Evolutionary conservation across 225 moss, liverwort and hornwort genomes (phyloP).

Genomic region (Bryum argenteum): DNA sequence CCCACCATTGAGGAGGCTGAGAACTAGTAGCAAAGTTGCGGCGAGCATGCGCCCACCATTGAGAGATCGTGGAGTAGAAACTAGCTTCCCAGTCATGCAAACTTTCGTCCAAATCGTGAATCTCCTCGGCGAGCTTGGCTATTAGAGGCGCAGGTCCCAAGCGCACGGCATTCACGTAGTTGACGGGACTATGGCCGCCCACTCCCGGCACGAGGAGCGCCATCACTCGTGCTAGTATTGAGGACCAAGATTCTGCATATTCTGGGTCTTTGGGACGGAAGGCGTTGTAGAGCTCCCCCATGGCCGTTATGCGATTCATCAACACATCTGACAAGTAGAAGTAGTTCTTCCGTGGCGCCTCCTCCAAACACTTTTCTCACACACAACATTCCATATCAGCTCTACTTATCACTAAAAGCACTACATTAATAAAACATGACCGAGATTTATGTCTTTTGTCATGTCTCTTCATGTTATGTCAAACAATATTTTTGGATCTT

Average conservation of each 20-base stretch:
- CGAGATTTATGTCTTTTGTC: no score
- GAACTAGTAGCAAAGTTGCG: background rate
- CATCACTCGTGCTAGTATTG: conserved; percentile 29
- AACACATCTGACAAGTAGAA: conserved; percentile 34
- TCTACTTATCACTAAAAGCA: no score
- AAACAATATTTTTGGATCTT: no score
- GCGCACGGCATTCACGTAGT: conserved; percentile 49
- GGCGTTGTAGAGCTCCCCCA: conserved; percentile 40
- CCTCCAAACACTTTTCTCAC: conserved; percentile 43
- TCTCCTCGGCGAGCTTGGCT: conserved; percentile 1
- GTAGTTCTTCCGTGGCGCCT: conserved; percentile 58
- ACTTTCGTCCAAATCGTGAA: conserved; percentile 26
- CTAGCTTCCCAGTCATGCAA: background rate
- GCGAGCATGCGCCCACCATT: background rate
- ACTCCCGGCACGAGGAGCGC: conserved; percentile 45
- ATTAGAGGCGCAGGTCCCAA: conserved; percentile 38
- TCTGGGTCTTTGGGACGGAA: conserved; percentile 20
- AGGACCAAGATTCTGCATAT: conserved; percentile 34
- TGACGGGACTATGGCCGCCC: conserved; percentile 43
- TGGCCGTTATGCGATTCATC: conserved; percentile 32
- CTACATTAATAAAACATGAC: no score
- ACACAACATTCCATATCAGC: background rate
- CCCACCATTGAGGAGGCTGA: background rate
- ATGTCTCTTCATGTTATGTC: no score
- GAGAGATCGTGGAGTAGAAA: background rate